phyloP scores from a whole-genome alignment of 208 protist genomes.

The Herpetomonas samuelpessoai region DNA sequence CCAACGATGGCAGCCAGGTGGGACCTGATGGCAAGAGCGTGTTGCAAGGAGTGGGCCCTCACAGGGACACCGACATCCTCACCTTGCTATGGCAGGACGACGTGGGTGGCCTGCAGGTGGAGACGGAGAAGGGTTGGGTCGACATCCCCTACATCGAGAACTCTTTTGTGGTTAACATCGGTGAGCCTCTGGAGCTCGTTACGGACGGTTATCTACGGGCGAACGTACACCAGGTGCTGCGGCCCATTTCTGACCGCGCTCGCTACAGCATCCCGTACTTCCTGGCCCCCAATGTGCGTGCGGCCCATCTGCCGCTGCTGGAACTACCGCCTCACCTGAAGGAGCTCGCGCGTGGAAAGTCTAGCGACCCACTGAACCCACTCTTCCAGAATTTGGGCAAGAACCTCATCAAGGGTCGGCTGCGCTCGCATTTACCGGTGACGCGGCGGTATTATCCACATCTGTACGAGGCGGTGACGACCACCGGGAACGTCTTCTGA shows the following conservation, averaged over 20 bases:
- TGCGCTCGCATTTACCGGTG: conserved; percentile 8
- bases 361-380: conserved; percentile 14
- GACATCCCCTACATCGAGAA: conserved; percentile 8
- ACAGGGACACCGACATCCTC: conserved; percentile 9
- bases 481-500: not conserved
- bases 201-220: conserved; percentile 13
- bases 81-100: conserved; percentile 14
- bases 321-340: conserved; percentile 6
- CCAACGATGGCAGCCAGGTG: not conserved
- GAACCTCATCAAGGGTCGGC: conserved; percentile 15
- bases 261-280: conserved; percentile 17
- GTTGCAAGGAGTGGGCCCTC: conserved; percentile 6
- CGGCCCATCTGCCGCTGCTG: conserved; percentile 9
- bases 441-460: conserved; percentile 14
- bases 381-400: conserved; percentile 9
- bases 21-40: not conserved
- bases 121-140: conserved; percentile 16
- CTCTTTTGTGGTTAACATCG: conserved; percentile 14
- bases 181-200: conserved; percentile 10
- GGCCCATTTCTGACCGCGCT: not conserved
- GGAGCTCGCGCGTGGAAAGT: conserved; percentile 4
- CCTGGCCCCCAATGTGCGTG: conserved; percentile 8
- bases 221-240: conserved; percentile 13
- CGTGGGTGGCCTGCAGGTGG: conserved; percentile 12
- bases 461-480: conserved; percentile 1